Base-by-base conservation (phyloP, 306 rosid species). In the Inga oerstediana region DNA sequence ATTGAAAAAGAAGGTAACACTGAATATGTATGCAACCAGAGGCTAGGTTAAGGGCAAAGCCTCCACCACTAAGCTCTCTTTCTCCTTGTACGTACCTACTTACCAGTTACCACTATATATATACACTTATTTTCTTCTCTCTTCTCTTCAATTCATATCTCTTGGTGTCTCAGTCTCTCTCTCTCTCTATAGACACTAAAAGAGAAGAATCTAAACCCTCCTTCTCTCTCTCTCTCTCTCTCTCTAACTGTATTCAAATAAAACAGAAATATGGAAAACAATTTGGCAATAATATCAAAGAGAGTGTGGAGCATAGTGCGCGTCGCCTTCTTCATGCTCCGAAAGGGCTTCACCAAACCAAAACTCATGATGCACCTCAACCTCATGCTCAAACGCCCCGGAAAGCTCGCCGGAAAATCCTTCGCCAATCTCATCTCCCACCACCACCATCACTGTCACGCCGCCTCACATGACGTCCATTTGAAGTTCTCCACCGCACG, bases 361-460 rank as follows among this genome's bases (percentile, higher is more conserved):
- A 94, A 94, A 77, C 81, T 92, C 13, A 79, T 91, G 46, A 87
- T 91, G 72, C 90, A 88, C 61, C 91, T 92, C 78, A 91, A 90
- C 91, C 71, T 91, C 83, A 72, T 96, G 73, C 92, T 92, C 88
- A 96, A 92, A 76, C 98, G 97, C 68, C 97, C 97, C 14, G 79
- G 95, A 86, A 96, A 96, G 83, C 75, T 96, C 61, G 98, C 97
- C 81, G 85, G 97, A 2, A 96, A 96, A 83, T 97, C 98, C 86
- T 75, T 96, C 35, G 83, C 85, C 79, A 90, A 95, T 61, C 86
- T 93, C 77, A 90, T 93, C 89, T 85, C 85, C 27, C 27, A 24
- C 81, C 91, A 89, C 84, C 86, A 86, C 61, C 10, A 54, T 7
- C 58, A 5, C 19, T 15, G 4, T 16, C 16, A 4, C 74, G 5